Percentiles rank a stretch among this genome's conserved stretches.
phyloP scores from a whole-genome alignment of 164 flowering plant species.

The Vitis riparia region DNA sequence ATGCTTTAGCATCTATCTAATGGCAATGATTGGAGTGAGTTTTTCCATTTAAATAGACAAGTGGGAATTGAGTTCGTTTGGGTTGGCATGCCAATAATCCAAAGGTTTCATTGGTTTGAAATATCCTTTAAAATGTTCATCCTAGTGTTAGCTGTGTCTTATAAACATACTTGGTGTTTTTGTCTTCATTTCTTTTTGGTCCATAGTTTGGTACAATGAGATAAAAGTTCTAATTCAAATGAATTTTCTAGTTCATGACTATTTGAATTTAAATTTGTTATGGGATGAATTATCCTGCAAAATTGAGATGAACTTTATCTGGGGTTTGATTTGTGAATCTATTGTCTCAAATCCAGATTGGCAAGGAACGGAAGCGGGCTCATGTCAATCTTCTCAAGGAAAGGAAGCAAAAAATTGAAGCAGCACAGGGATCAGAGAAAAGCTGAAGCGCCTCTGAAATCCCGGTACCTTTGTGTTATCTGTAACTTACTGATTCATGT shows the following conservation, averaged over 20 bases:
- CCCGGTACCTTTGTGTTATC: not conserved
- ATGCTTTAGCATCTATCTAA: too few species aligned
- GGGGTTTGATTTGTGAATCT: not conserved
- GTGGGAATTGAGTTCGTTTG: too few species aligned
- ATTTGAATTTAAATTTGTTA: too few species aligned
- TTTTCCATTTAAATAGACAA: too few species aligned
- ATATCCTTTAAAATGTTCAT: too few species aligned
- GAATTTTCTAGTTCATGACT: not conserved
- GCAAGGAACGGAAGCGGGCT: conserved; percentile 41
- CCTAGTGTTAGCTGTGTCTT: too few species aligned
- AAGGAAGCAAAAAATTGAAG: conserved; percentile 52
- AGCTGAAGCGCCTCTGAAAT: not conserved
- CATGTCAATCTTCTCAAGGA: conserved; percentile 36
- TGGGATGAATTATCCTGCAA: too few species aligned
- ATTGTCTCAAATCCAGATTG: conserved; percentile 41
- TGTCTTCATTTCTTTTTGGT: not conserved
- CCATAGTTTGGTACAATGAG: not conserved
- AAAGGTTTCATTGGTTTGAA: too few species aligned
- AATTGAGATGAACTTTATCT: too few species aligned
- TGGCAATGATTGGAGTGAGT: too few species aligned
- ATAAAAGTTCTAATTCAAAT: not conserved
- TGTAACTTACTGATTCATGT: not conserved
- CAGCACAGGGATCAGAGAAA: conserved; percentile 18
- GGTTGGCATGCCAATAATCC: too few species aligned
- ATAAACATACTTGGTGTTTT: not conserved